Evolutionary conservation across 1,284 basidiomycete species (phyloP), one percentile per base, ranked within the genome.

Genomic region (Coriolopsis trogii): DNA sequence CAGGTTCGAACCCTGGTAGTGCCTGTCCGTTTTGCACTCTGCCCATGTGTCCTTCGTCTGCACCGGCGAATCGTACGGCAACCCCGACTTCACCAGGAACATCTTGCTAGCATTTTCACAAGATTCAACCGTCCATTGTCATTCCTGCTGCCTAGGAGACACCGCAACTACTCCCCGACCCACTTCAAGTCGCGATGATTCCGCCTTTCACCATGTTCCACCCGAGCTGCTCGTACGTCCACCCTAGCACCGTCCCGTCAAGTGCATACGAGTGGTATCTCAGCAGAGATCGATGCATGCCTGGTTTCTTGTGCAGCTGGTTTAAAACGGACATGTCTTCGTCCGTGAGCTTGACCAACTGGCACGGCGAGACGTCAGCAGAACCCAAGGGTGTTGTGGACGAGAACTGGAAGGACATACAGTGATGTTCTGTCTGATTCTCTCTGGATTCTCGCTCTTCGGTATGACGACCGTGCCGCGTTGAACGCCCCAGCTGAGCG

Each of bases 401-500:
- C 21, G 34, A 21, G 13, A 29, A 15, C 20, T 13, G 13, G 20
- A 24, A 3, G n/a, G 26, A 56, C 68, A 18, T 42, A 75, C 77
- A 6, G 67, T 65, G 34, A 81, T 70, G 59, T 83, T 84, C 41
- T 72, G 67, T 53, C 66, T 71, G 67, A 83, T 73, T 16, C 82
- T 68, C 49, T 69, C 69, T 38, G 68, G 64, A 25, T 76, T 75
- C 59, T 73, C 76, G 61, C 72, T 81, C 70, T 79, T 83, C 3
- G 78, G 76, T n/a, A 79, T 69, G 12, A 75, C 72, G 25, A 68
- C 57, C 2, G 69, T 73, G 3, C 75, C 72, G 12, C 76, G 68
- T 49, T 74, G 70, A 15, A 80, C 69, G n/a, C 65, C 71, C 79
- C 78, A 84, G 61, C 76, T 78, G 41, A 82, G 67, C 7, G 81